Evolutionary conservation across 139 green algal species (phyloP), one percentile per base, ranked within the genome.

Genomic region (Auxenochlorella protothecoides): DNA sequence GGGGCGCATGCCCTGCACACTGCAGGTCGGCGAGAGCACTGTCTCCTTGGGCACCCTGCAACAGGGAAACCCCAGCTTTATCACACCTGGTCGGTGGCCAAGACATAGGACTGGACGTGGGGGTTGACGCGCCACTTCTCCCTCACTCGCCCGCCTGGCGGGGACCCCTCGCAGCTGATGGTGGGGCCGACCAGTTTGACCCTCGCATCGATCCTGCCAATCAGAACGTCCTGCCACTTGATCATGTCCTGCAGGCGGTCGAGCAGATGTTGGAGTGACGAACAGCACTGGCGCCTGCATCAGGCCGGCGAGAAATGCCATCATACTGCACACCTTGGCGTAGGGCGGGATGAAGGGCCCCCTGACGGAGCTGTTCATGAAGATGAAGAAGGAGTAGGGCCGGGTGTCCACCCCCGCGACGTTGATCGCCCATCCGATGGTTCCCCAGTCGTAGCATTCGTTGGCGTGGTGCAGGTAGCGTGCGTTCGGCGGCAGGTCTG

Each of bases 101-200:
- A 71, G 27, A 86, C 85, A 57, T 89, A 92, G 3, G 84, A 89
- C 77, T 92, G 87, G 53, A 92, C 87, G 57, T 92, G 87, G 4
- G 87, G 87, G 79, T 91, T 92, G 59, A 71, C 79, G 9, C 87
- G 78, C 87, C 87, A 92, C 63, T 86, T 74, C 12, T 74, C 81
- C 4, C 63, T 70, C 9, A 80, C 74, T 65, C 87, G 78, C 27
- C 87, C 87, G 12, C 86, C 65, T 56, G 83, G 73, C 3, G 87
- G 85, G 0, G 76, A 84, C 7, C 85, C 87, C 59, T 92, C 87
- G 79, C 87, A 92, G 81, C 80, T 90, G 75, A 92, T 89, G 53
- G 86, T 89, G 4, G 84, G 84, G 2, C 87, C 87, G 51, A 92
- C 85, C 52, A 92, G 81, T 75, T 86, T 88, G 44, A 89, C 76